Evolutionary conservation across 2,329 filamentous ascomycete species (phyloP).

Genomic region (Neofusicoccum ribis): DNA sequence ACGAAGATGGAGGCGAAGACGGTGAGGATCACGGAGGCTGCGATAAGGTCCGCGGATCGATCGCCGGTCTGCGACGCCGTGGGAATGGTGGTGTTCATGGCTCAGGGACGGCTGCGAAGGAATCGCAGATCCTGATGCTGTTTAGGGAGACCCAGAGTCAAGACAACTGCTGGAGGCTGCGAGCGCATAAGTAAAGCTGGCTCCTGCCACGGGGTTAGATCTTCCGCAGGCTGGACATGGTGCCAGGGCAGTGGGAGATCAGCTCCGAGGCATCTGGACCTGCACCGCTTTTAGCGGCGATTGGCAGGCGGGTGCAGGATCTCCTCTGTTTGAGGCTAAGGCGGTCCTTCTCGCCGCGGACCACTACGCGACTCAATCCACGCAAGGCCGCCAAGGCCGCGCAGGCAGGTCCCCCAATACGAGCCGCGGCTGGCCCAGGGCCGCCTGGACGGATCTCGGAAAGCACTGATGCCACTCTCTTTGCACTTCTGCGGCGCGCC

Average conservation of each 20-base stretch:
- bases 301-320: not conserved
- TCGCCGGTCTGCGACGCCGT: not conserved
- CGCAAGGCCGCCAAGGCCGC: not conserved
- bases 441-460: not conserved
- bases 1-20: conserved; percentile 4
- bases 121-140: not conserved
- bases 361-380: conserved; percentile 7
- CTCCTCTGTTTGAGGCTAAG: conserved; percentile 4
- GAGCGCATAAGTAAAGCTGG: conserved; percentile 5
- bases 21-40: not conserved
- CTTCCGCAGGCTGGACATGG: not conserved
- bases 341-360: not conserved
- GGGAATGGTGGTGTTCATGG: not conserved
- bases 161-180: not conserved
- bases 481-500: not conserved
- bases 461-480: not conserved
- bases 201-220: not conserved
- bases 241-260: not conserved
- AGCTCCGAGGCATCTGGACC: not conserved
- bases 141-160: not conserved
- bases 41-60: not conserved
- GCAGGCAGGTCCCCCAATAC: not conserved
- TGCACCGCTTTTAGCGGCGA: not conserved
- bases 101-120: not conserved
- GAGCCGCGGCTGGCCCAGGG: not conserved